Evolutionary conservation across 352 stramenopile species (phyloP), one percentile per base, ranked within the genome.

Genomic region (Pythium insidiosum): DNA sequence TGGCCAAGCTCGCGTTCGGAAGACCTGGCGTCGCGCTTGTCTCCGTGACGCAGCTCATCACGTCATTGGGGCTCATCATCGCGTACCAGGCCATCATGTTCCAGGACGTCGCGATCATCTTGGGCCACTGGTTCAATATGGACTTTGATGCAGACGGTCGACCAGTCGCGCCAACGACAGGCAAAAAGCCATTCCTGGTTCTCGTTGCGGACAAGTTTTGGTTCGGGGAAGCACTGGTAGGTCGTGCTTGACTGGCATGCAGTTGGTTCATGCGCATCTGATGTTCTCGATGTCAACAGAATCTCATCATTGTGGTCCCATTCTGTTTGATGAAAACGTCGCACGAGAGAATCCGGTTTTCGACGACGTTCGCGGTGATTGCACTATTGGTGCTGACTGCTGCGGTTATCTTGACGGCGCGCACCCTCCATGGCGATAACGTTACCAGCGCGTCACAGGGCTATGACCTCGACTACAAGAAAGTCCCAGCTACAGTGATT

Each of bases 1-100:
- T 81, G 21, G 69, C 58, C 1, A 62, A 62, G 29, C 51, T 76
- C 37, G 66, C 66, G 21, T 75, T 78, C 33, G 69, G 66, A 1
- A 23, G 16, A 1, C 33, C 55, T 26, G 66, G 63, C 15, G 57
- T 54, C 19, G 55, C 65, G 30, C 28, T 45, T 5, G 64, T 71
- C 15, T 53, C 34, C 10, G 13, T 58, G 5, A 55, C 65, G 1
- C 69, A 81, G 31, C 33, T 81, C 15, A 53, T 36, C 0, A 41
- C 61, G 12, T 81, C 66, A 1, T 26, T 54, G 22, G 69, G 69
- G 4, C 51, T 77, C 19, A 60, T 73, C 23, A 52, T 65, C 22
- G 56, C 50, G 21, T 75, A 69, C 28, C 58, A 75, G n/a, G 30
- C 44, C 16, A 63, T 76, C 23, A 38, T 66, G 11, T 76, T 76